Evolutionary conservation across 306 rosid genomes (phyloP).

Genomic region (Potentilla sterilis): DNA sequence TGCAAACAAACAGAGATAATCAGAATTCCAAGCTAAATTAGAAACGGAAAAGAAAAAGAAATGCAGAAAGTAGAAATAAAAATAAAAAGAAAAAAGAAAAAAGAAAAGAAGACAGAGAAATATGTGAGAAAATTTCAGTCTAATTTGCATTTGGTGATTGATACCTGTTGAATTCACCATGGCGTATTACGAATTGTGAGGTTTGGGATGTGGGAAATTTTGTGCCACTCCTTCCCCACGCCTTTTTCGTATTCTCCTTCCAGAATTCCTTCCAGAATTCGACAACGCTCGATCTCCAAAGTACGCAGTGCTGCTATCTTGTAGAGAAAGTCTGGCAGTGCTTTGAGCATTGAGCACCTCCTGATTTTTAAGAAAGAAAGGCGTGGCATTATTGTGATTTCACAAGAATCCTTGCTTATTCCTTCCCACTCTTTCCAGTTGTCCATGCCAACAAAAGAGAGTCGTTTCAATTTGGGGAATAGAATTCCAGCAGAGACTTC

Average conservation of each 20-base stretch:
- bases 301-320: background rate
- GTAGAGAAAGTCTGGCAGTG: background rate
- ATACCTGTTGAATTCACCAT: no score
- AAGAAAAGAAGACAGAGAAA: no score
- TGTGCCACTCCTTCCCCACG: background rate
- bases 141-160: no score
- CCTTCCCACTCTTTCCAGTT: constrained; percentile 3
- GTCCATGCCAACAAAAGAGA: rapidly evolving
- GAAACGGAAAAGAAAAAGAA: no score
- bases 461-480: background rate
- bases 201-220: background rate
- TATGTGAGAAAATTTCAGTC: no score
- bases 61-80: no score
- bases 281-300: background rate
- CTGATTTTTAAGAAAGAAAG: rapidly evolving
- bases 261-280: background rate
- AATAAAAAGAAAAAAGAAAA: no score
- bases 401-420: background rate
- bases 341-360: background rate
- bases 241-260: background rate
- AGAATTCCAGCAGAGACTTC: no score
- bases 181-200: background rate
- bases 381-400: background rate
- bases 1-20: no score
- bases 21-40: no score